phyloP scores from a whole-genome alignment of 139 green algal genomes.

The Chlamydomonas schloesseri region DNA sequence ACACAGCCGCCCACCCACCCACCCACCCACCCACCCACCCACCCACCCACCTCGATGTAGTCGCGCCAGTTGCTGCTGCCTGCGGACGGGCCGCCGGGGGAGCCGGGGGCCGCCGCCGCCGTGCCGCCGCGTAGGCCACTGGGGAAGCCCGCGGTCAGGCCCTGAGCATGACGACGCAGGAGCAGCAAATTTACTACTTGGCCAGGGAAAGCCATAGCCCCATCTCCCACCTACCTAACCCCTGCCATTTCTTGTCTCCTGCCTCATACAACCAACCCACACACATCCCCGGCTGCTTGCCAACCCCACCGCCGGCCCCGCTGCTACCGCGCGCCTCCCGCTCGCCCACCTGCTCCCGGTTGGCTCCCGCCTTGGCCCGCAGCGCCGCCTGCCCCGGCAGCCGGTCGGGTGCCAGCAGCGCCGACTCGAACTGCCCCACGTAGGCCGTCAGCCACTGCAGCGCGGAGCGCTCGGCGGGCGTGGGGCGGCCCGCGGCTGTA shows the following conservation, averaged over 20 bases:
- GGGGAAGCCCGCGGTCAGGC: constrained; percentile 17
- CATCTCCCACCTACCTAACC: too few species aligned
- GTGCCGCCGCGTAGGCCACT: constrained; percentile 3
- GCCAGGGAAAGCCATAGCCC: too few species aligned
- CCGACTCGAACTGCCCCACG: constrained; percentile 37
- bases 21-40: too few species aligned
- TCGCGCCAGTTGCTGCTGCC: constrained; percentile 19
- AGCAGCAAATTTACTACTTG: too few species aligned
- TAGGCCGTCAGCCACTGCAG: constrained; percentile 22
- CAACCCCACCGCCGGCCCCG: background rate
- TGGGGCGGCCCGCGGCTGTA: too few species aligned
- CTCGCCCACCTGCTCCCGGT: background rate
- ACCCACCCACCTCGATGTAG: background rate
- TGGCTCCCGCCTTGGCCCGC: background rate
- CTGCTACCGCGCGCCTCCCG: background rate
- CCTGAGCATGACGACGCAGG: too few species aligned
- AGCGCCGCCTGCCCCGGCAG: background rate
- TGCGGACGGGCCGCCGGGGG: background rate
- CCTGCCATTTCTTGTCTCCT: too few species aligned
- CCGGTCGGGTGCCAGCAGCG: constrained; percentile 35
- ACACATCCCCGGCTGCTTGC: too few species aligned
- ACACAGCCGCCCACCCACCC: too few species aligned
- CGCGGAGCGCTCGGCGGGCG: constrained; percentile 2
- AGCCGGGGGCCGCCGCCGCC: background rate
- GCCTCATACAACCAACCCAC: too few species aligned